Evolutionary conservation across 495 filamentous ascomycete species (phyloP).

Genomic region (Talaromyces thailandensis): DNA sequence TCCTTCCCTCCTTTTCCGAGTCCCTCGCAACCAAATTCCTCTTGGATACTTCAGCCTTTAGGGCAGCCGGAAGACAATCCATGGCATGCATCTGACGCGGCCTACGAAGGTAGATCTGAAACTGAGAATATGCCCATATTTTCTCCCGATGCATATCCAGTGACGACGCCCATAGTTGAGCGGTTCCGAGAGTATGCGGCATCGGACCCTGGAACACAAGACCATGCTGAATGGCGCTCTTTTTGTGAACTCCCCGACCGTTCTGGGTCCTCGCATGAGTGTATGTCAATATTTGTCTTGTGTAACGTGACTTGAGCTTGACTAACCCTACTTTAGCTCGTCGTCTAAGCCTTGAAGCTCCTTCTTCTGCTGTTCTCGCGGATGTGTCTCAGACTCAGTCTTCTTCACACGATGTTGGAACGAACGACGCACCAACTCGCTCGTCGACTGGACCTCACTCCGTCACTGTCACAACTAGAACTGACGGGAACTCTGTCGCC

Average conservation of each 20-base stretch:
- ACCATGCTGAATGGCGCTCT: background rate
- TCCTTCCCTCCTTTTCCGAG: background rate
- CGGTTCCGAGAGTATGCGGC: background rate
- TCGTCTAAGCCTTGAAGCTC: background rate
- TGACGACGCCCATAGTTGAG: background rate
- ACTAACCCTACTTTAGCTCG: background rate
- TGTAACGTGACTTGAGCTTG: background rate
- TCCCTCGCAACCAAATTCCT: background rate
- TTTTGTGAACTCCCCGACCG: background rate
- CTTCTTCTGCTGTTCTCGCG: background rate
- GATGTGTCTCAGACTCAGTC: background rate
- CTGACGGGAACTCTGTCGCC: background rate
- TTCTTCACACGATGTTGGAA: background rate
- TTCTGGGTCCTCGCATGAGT: background rate
- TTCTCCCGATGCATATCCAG: background rate
- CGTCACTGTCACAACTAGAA: background rate
- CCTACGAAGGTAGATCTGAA: background rate
- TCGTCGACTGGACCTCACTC: background rate
- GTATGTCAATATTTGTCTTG: background rate
- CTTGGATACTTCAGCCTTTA: background rate
- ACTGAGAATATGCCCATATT: background rate
- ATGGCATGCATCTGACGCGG: background rate
- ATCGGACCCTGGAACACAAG: background rate
- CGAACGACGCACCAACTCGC: background rate
- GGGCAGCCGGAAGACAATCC: background rate